Base-by-base conservation (phyloP, 768 basidiomycete species). In the Paxillus rubicundulus region DNA sequence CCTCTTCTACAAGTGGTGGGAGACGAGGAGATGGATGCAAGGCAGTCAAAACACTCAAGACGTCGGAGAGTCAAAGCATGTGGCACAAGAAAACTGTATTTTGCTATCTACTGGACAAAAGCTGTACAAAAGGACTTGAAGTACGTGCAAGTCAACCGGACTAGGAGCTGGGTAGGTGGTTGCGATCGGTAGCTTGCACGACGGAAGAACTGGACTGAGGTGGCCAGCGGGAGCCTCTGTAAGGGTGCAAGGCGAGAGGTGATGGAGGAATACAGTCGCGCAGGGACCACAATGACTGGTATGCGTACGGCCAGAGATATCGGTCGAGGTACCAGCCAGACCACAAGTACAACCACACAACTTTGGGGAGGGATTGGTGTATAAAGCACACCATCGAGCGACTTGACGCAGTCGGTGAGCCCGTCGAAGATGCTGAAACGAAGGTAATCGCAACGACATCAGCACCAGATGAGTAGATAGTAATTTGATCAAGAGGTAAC, bases 21-120 rank as follows among this genome's bases (percentile, higher is more conserved):
- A 52, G 54, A 52, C 44, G 53, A 50, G 57, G 42, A 57, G 47
- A 52, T 54, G 44, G 49, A 61, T 34, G 45, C 57, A 62, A 66
- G 62, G 59, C 70, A 67, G 68, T 70, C 61, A 62, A 61, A 65
- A 61, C 63, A 58, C 57, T 67, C 59, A 60, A 57, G 68, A 64
- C 62, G 78, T 79, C 78, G 78, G 79, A 79, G 78, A 79, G 77
- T 79, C 76, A 80, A 80, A 70, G 73, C 67, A 66, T 70, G 70
- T 74, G 70, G 69, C 72, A 68, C 69, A 69, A 70, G 61, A 64
- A 70, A 67, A 70, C 60, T 70, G 56, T 70, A 70, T 70, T 71
- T 70, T 59, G 50, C 58, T 66, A 70, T 65, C 57, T 69, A 71
- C 43, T 50, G 51, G 52, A 59, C 44, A 46, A 60, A 55, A 49